Evolutionary conservation across 2,329 filamentous ascomycete genomes (phyloP).

Genomic region (Colletotrichum lindemuthianum): DNA sequence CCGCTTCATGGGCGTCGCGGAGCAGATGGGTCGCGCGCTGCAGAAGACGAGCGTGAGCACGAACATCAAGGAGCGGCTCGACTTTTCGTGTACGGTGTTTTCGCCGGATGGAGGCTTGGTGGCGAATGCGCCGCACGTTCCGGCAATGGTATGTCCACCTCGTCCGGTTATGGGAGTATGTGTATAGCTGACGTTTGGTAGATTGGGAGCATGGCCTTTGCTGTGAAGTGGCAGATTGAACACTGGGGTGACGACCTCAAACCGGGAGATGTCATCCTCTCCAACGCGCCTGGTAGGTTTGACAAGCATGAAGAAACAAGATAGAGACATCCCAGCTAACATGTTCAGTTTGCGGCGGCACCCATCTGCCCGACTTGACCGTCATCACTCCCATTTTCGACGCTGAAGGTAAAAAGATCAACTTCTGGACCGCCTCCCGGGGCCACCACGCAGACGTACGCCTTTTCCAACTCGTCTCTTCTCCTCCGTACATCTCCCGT

Average conservation of each 20-base stretch:
- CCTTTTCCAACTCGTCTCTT: too few species aligned
- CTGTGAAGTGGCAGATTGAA: constrained; percentile 73
- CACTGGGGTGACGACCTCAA: constrained; percentile 62
- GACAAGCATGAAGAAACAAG: too few species aligned
- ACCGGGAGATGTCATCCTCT: constrained; percentile 49
- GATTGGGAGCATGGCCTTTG: constrained; percentile 84
- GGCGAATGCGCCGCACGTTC: constrained; percentile 79
- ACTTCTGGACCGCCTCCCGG: constrained; percentile 69
- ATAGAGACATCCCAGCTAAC: not conserved
- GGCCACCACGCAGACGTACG: constrained; percentile 77
- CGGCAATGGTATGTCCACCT: constrained; percentile 63
- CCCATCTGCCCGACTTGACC: constrained; percentile 52
- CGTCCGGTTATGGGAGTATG: accelerated
- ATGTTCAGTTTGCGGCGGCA: constrained; percentile 47
- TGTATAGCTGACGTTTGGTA: constrained; percentile 1
- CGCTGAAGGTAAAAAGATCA: constrained; percentile 50
- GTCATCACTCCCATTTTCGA: constrained; percentile 49
- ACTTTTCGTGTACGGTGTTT: constrained; percentile 85
- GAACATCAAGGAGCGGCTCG: constrained; percentile 83
- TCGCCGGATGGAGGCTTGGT: constrained; percentile 78
- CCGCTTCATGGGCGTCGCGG: constrained; percentile 85
- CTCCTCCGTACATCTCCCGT: too few species aligned
- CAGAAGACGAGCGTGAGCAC: constrained; percentile 82
- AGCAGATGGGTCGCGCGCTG: constrained; percentile 84
- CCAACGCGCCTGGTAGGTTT: constrained; percentile 40